These are phyloP conservation scores for Nigrospora osmanthi DNA, from an alignment of 2,329 filamentous ascomycete species.

Conservation along the genomic window DNA sequence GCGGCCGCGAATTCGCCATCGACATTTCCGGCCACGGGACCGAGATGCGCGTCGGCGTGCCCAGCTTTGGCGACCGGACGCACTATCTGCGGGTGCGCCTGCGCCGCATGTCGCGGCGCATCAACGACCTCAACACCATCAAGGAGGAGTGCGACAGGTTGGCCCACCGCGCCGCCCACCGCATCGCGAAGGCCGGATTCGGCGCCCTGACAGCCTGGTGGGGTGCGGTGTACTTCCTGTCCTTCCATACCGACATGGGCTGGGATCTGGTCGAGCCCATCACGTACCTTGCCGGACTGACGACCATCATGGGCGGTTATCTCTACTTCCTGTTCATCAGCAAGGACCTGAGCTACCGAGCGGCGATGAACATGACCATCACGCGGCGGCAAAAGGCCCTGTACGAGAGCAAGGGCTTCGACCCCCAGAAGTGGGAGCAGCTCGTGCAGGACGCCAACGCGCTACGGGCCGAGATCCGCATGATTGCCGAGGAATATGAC, in stretches of 20 bases:
- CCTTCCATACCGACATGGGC: slow-evolving; percentile 66
- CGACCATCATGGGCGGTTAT: slow-evolving; percentile 82
- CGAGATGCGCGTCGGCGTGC: slow-evolving; percentile 72
- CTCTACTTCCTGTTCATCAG: slow-evolving; percentile 93
- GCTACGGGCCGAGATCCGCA: slow-evolving; percentile 70
- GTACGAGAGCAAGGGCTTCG: slow-evolving; percentile 69
- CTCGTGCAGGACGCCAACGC: slow-evolving; percentile 74
- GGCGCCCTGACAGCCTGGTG: slow-evolving; percentile 69
- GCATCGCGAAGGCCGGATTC: slow-evolving; percentile 74
- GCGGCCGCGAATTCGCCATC: slow-evolving; percentile 77
- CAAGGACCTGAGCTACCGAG: slow-evolving; percentile 78
- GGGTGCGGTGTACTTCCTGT: slow-evolving; percentile 69
- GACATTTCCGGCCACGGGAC: slow-evolving; percentile 61
- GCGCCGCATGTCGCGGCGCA: slow-evolving; percentile 60
- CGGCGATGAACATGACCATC: slow-evolving; percentile 81
- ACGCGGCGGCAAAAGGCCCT: slow-evolving; percentile 67
- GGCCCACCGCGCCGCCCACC: slow-evolving; percentile 70
- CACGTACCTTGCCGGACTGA: slow-evolving; percentile 81
- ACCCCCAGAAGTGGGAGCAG: slow-evolving; percentile 68
- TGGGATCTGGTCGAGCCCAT: slow-evolving; percentile 91
- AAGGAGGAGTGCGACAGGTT: slow-evolving; percentile 76
- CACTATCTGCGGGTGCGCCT: slow-evolving; percentile 76
- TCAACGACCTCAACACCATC: slow-evolving; percentile 62
- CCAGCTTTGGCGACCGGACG: slow-evolving; percentile 84
- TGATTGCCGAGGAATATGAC: slow-evolving; percentile 78